These are phyloP conservation scores for Solanum aculeatissimum DNA, from an alignment of 305 asterid genomes.

Conservation along the genomic window DNA sequence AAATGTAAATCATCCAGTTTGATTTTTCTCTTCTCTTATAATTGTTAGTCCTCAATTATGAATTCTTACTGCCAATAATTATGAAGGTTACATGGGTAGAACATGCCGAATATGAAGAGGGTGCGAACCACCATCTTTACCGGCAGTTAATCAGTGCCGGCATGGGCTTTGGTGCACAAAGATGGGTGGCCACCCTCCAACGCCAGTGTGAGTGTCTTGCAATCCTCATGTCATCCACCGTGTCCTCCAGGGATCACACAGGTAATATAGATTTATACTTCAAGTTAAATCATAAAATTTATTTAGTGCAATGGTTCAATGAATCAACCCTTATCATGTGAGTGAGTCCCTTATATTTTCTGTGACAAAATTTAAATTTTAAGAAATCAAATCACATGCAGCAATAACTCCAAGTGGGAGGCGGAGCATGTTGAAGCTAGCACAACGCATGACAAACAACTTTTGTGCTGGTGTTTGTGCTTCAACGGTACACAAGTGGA, in stretches of 20 bases:
- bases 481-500: conserved; percentile 84
- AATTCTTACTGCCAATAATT: neutral
- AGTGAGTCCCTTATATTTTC: neutral
- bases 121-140: conserved; percentile 58
- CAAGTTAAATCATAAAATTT: neutral
- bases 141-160: conserved; percentile 58
- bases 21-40: neutral
- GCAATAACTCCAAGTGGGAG: conserved; percentile 75
- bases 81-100: conserved; percentile 91
- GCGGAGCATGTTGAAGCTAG: conserved; percentile 87
- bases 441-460: conserved; percentile 92
- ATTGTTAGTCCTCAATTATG: neutral
- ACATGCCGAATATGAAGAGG: conserved; percentile 77
- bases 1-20: neutral
- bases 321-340: conserved; percentile 4
- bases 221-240: conserved; percentile 68
- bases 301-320: neutral
- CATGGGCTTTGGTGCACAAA: conserved; percentile 79
- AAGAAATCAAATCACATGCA: conserved; percentile 1
- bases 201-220: conserved; percentile 91
- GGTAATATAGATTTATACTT: conserved; percentile 15
- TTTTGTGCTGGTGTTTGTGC: conserved; percentile 91
- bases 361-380: neutral
- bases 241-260: conserved; percentile 38
- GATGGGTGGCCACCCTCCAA: conserved; percentile 86